Base-by-base conservation (phyloP, 2,329 filamentous ascomycete species). In the Colletotrichum sidae region DNA sequence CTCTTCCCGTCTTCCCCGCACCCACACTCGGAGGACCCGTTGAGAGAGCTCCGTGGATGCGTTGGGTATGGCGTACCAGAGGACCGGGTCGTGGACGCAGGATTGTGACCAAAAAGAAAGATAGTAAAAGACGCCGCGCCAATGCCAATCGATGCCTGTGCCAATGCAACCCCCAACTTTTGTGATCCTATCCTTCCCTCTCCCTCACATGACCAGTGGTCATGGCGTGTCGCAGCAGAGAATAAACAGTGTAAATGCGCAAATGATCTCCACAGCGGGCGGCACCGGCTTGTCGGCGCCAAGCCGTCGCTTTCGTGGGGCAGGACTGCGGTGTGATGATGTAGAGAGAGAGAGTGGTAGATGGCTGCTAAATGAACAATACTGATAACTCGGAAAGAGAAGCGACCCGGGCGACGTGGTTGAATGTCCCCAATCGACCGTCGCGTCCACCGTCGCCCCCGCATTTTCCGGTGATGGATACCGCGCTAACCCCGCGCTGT, bases 61-160 rank as follows among this genome's bases (percentile, higher is more conserved):
- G 33, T 62, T 57, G 41, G 62, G 58, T 33, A 56, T 57, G 62
- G 62, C 52, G 58, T 62, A 62, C 62, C 58, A 49, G 53, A 33
- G 37, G 42, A 37, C 37, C 46, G 58, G 52, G 52, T 52, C 62
- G 12, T n/a, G 25, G 25, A 45, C 33, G 38, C 33, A 49, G 17
- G 44, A 60, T 11, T 35, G 42, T 42, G 41, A 12, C 44, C 6
- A 52, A 44, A 51, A 52, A 51, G 6, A 44, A 8, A 44, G 12
- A 38, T 35, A 61, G 15, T 55, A 62, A 42, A 58, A 11, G 44
- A 62, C 62, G 62, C 62, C 53, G 58, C 53, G 41, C 53, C 62
- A 57, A 65, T 62, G 52, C 62, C 58, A 49, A 62, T 53, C 59
- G 55, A 65, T 65, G 57, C 62, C 57, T 51, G 55, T 61, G 47